A percentile compares a stretch with the other conserved stretches of the same genome.
phyloP scores from a whole-genome alignment of 2,329 filamentous ascomycete species.

The Fusarium concolor region DNA sequence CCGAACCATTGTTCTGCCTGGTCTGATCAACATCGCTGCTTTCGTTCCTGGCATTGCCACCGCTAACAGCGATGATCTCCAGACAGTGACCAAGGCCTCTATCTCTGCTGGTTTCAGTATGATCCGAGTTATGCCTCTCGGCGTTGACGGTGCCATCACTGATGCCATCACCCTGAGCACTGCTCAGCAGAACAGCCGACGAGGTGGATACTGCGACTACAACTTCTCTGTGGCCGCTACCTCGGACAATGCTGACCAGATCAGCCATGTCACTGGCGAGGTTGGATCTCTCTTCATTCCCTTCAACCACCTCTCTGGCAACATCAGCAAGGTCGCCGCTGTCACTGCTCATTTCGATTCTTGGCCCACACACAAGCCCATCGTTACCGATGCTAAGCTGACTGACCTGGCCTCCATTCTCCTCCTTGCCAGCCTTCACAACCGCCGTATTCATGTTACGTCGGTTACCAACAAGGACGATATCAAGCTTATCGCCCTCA shows the following conservation, averaged over 20 bases:
- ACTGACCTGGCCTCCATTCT: slow-evolving; percentile 85
- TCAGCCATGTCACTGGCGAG: slow-evolving; percentile 76
- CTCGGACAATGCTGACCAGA: slow-evolving; percentile 78
- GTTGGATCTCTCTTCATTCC: slow-evolving; percentile 86
- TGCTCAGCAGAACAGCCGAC: slow-evolving; percentile 77
- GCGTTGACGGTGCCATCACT: slow-evolving; percentile 77
- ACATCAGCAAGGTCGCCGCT: slow-evolving; percentile 85
- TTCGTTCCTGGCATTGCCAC: slow-evolving; percentile 80
- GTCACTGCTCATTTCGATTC: slow-evolving; percentile 82
- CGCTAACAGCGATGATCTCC: slow-evolving; percentile 73
- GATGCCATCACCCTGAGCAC: slow-evolving; percentile 77
- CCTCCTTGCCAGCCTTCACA: slow-evolving; percentile 81
- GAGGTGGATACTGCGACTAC: slow-evolving; percentile 78
- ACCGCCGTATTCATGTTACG: slow-evolving; percentile 81
- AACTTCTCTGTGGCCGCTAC: slow-evolving; percentile 83
- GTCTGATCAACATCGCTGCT: slow-evolving; percentile 81
- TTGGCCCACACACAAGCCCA: slow-evolving; percentile 82
- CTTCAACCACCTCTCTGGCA: slow-evolving; percentile 83
- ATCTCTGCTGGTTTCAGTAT: slow-evolving; percentile 82
- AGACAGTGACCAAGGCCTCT: slow-evolving; percentile 77
- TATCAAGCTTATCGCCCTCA: slow-evolving; percentile 79
- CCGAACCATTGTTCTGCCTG: slow-evolving; percentile 77
- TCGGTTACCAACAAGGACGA: slow-evolving; percentile 84
- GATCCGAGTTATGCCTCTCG: slow-evolving; percentile 82
- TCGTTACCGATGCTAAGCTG: slow-evolving; percentile 83